Evolutionary conservation across 148 eudicot genomes (phyloP).

Genomic region (Mesembryanthemum crystallinum): DNA sequence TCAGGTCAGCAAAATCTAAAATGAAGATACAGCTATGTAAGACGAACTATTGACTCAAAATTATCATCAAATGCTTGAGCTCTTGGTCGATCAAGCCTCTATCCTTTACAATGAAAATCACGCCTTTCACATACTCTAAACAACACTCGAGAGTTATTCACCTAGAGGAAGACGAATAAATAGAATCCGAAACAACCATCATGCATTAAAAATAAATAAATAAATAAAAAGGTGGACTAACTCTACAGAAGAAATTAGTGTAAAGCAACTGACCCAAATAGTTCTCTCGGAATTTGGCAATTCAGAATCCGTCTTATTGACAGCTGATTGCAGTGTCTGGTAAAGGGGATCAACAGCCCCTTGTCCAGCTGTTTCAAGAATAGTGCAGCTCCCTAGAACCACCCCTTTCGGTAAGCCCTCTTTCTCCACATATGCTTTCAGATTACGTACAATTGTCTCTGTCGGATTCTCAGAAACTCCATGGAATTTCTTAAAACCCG

Average conservation of each 20-base stretch:
- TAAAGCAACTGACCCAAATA: constrained; percentile 71
- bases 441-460: constrained; percentile 67
- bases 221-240: background rate
- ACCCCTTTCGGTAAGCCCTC: constrained; percentile 73
- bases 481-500: constrained; percentile 90
- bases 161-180: background rate
- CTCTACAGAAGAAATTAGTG: background rate
- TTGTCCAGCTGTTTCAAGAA: constrained; percentile 94
- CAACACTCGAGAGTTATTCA: background rate
- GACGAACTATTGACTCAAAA: background rate
- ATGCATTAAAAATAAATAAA: background rate
- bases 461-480: constrained; percentile 98
- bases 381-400: constrained; percentile 76
- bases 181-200: constrained; percentile 10
- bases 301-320: constrained; percentile 37
- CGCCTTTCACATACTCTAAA: background rate
- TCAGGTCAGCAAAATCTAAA: background rate
- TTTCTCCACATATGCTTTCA: constrained; percentile 61
- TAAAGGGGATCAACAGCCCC: constrained; percentile 82
- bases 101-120: background rate
- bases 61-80: constrained; percentile 1
- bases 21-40: background rate
- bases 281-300: constrained; percentile 46
- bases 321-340: constrained; percentile 68
- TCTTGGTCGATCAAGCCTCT: background rate